Base-by-base conservation (phyloP, 768 basidiomycete genomes). In the Termitomyces sp. region DNA sequence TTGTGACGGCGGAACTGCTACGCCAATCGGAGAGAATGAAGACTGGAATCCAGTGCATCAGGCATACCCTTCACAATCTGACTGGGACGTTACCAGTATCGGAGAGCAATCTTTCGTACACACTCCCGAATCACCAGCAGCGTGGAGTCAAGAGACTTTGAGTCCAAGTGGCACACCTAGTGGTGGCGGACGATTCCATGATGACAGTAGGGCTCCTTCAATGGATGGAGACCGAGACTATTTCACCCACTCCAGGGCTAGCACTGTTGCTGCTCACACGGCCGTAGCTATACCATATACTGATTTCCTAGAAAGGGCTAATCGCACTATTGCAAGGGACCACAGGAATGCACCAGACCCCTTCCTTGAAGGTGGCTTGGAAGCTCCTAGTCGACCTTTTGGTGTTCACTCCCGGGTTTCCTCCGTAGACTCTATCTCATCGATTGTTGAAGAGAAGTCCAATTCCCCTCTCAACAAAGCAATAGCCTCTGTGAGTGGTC, bases 381-480 rank as follows among this genome's bases (percentile, higher is more conserved):
- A 49, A 23, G 73, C 82, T 7, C 91, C 91, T 9, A 75, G 71
- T 29, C 79, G 81, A 56, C 91, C 93, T 1, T 95, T 96, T 69
- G 90, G 90, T 50, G 61, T 75, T 11, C 90, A 93, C 66, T 92
- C 89, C 39, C 80, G 93, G 5, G 80, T 82, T 6, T 86, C 87
- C 0, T 94, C 92, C 1, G 85, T 89, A n/a, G 94, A 96, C 63
- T 94, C 92, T 5, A 94, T 96, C 53, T 85, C 89, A 13, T 88
- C 91, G 3, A 93, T 96, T 50, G 88, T 93, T 29, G 92, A 94
- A 58, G 94, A 96, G 62, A 96, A 96, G 75, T 76, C 78, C 1
- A 89, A 89, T 58, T 94, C 94, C 22, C 94, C 94, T 11, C 74
- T 96, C 56, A 97, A 97, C 75, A 96, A 95, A 71, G 92, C 94